Evolutionary conservation across 129 eudicot genomes (phyloP).

Genomic region (carrot (Daucus carota)): DH1_v3.0 NC_030383.2:48816501-48817000

Average conservation of each 20-base stretch:
- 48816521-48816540: neutral
- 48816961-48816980: neutral
- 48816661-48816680: neutral
- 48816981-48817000: neutral
- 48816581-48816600: slow-evolving; percentile 1
- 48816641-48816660: neutral
- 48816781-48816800: neutral
- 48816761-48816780: neutral
- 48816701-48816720: neutral
- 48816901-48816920: neutral
- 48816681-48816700: neutral
- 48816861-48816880: neutral
- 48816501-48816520: neutral
- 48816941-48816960: neutral
- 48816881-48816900: neutral
- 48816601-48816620: neutral
- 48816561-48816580: neutral
- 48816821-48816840: neutral
- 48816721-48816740: neutral
- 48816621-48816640: neutral
- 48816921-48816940: neutral
- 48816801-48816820: neutral
- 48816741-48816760: neutral
- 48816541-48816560: neutral
- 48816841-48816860: neutral